These are phyloP conservation scores for Gremmenia infestans DNA, from an alignment of 2,329 filamentous ascomycete genomes.

Conservation along the genomic window DNA sequence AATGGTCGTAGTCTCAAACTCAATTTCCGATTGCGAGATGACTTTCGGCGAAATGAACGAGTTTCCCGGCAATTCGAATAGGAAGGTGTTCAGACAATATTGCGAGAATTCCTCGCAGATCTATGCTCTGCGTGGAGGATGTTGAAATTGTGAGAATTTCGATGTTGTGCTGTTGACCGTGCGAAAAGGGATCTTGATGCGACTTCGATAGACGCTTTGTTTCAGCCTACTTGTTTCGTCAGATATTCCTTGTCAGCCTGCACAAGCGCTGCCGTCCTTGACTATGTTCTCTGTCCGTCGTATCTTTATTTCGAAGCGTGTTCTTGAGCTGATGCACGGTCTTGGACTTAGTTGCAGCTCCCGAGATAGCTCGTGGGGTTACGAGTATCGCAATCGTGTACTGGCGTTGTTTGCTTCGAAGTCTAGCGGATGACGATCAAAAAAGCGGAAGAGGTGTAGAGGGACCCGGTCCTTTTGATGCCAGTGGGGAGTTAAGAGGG, in stretches of 20 bases:
- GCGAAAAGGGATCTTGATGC: constrained; percentile 1
- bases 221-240: constrained; percentile 6
- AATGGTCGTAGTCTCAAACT: constrained; percentile 11
- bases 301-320: constrained; percentile 20
- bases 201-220: constrained; percentile 5
- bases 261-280: constrained; percentile 20
- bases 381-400: not conserved
- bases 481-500: not conserved
- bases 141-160: not conserved
- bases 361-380: constrained; percentile 10
- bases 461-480: constrained; percentile 5
- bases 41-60: constrained; percentile 4
- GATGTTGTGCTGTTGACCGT: not conserved
- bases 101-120: constrained; percentile 5
- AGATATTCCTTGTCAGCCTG: constrained; percentile 10
- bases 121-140: constrained; percentile 3
- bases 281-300: constrained; percentile 15
- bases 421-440: constrained; percentile 8
- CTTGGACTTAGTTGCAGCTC: constrained; percentile 11
- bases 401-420: constrained; percentile 8
- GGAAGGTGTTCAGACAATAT: constrained; percentile 1
- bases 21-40: constrained; percentile 11
- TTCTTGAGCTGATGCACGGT: constrained; percentile 6
- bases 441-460: not conserved
- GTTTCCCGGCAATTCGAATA: not conserved